Evolutionary conservation across 1,284 basidiomycete species (phyloP).

Genomic region (Tilletia indica): DNA sequence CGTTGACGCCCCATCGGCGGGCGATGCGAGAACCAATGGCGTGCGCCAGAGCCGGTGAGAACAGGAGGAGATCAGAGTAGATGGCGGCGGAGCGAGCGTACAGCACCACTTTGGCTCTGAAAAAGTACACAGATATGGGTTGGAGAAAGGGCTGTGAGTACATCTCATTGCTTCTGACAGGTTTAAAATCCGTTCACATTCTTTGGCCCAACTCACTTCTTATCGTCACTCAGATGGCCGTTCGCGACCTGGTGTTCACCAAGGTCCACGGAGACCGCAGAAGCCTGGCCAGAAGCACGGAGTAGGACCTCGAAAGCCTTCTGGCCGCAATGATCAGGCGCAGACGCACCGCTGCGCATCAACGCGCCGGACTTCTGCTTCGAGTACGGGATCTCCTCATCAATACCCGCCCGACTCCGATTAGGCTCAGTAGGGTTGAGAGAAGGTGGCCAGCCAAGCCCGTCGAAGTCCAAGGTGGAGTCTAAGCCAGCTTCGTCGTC

Average conservation of each 20-base stretch:
- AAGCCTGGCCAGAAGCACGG: neutral
- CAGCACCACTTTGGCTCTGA: conserved; percentile 31
- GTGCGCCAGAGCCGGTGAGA: conserved; percentile 60
- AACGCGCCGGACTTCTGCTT: conserved; percentile 25
- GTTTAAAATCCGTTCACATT: neutral
- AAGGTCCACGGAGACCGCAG: conserved; percentile 14
- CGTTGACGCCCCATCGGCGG: conserved; percentile 55
- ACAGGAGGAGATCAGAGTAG: conserved; percentile 63
- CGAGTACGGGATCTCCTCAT: conserved; percentile 22
- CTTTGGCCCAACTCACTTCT: conserved; percentile 1
- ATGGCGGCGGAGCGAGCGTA: conserved; percentile 63
- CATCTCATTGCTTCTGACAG: neutral
- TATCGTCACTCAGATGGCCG: neutral
- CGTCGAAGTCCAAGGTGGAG: conserved; percentile 18
- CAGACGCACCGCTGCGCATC: conserved; percentile 25
- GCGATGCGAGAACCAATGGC: conserved; percentile 51
- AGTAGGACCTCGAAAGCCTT: conserved; percentile 15
- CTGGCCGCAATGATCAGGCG: conserved; percentile 7
- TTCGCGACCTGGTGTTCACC: neutral
- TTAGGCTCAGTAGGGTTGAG: conserved; percentile 34
- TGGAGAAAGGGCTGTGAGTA: conserved; percentile 13
- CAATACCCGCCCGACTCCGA: conserved; percentile 12
- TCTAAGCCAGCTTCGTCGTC: conserved; percentile 23
- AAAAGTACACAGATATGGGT: conserved; percentile 9
- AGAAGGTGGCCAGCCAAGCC: conserved; percentile 30